A percentile compares a stretch with the other conserved stretches of the same genome.
Conservation (phyloP, 768 basidiomycete species). For the Amanita thiersii region DNA sequence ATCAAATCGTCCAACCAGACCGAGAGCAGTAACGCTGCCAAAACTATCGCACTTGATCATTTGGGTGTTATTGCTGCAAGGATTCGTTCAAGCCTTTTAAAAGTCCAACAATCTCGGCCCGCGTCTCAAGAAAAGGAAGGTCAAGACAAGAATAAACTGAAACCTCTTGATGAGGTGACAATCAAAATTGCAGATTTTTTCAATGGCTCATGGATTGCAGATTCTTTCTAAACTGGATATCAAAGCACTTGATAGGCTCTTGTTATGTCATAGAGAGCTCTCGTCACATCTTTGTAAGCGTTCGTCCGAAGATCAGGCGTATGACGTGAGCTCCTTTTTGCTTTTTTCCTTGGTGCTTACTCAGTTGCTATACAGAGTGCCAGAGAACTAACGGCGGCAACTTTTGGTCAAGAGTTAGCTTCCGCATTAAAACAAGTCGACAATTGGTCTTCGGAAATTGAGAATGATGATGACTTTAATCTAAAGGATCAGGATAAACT, state of each 20-base stretch:
- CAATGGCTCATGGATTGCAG: conserved; percentile 21
- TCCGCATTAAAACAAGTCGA: conserved; percentile 52
- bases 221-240: conserved; percentile 43
- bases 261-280: conserved; percentile 58
- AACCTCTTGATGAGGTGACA: conserved; percentile 66
- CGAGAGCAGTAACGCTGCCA: conserved; percentile 73
- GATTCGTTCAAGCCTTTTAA: conserved; percentile 53
- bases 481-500: conserved; percentile 33
- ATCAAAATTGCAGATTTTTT: not conserved
- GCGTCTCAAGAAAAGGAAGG: conserved; percentile 12
- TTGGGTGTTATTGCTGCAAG: conserved; percentile 87
- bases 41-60: conserved; percentile 88
- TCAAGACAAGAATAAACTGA: conserved; percentile 21
- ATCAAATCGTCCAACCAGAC: conserved; percentile 54
- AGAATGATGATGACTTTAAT: conserved; percentile 35
- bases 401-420: conserved; percentile 82
- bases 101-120: conserved; percentile 22
- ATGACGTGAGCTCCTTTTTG: conserved; percentile 45
- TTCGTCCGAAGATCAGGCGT: conserved; percentile 73
- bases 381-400: conserved; percentile 69
- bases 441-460: conserved; percentile 37
- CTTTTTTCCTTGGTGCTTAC: conserved; percentile 6
- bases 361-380: conserved; percentile 57
- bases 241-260: conserved; percentile 48
- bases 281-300: conserved; percentile 60